Evolutionary conservation across 2,329 filamentous ascomycete genomes (phyloP).

Genomic region (Xenoacremonium recifei): DNA sequence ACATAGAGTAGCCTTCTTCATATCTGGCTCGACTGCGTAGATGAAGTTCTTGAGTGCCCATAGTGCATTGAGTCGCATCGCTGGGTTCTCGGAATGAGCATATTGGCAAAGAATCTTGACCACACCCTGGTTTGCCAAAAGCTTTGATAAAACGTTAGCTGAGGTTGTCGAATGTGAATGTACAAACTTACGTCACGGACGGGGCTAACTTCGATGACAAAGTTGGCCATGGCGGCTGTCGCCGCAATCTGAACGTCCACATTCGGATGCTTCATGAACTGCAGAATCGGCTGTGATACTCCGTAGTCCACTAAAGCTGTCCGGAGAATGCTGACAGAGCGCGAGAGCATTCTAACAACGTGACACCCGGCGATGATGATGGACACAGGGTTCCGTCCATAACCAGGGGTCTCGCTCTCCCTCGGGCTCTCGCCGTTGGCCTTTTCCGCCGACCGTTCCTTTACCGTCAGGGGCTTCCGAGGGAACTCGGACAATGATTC

Average conservation of each 20-base stretch:
- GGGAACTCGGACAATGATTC: constrained; percentile 68
- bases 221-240: constrained; percentile 79
- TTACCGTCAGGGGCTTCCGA: constrained; percentile 45
- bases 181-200: constrained; percentile 72
- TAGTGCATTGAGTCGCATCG: constrained; percentile 77
- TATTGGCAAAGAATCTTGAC: constrained; percentile 78
- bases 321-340: constrained; percentile 79
- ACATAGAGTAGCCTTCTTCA: constrained; percentile 76
- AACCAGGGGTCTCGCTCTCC: constrained; percentile 41
- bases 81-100: constrained; percentile 76
- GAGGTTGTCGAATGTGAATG: constrained; percentile 1
- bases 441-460: constrained; percentile 41
- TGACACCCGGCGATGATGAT: constrained; percentile 86
- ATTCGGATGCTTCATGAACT: constrained; percentile 71
- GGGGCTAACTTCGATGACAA: constrained; percentile 85
- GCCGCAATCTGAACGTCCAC: constrained; percentile 82
- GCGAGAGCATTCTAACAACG: constrained; percentile 74
- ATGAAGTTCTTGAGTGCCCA: constrained; percentile 95
- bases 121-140: constrained; percentile 71
- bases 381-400: constrained; percentile 70
- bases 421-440: constrained; percentile 30
- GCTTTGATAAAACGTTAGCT: constrained; percentile 44
- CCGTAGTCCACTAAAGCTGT: constrained; percentile 86
- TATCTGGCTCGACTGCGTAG: constrained; percentile 64
- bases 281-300: constrained; percentile 74